These are phyloP conservation scores for Septoria petroselini DNA, from an alignment of 2,329 filamentous ascomycete genomes.

Conservation along the genomic window DNA sequence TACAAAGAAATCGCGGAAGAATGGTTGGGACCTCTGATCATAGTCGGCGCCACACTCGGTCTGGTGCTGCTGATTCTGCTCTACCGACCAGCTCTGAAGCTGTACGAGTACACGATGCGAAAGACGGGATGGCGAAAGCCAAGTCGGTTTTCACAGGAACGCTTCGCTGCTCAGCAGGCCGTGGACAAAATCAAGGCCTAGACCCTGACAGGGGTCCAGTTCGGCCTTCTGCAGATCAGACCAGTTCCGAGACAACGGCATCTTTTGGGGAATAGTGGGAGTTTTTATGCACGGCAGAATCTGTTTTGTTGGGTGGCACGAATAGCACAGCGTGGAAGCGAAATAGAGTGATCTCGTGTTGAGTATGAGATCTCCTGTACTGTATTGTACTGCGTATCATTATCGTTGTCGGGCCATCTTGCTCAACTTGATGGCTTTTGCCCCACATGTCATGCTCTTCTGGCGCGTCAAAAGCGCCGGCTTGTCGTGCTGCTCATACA, in stretches of 20 bases:
- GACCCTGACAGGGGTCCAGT: background rate
- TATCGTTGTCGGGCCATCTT: no score
- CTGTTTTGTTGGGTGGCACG: slow-evolving; percentile 3
- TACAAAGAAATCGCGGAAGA: slow-evolving; percentile 24
- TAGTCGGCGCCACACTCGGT: slow-evolving; percentile 13
- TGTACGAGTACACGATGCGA: slow-evolving; percentile 3
- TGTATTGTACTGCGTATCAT: no score
- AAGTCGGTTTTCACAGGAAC: slow-evolving; percentile 12
- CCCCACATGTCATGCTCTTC: no score
- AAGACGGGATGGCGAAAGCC: background rate
- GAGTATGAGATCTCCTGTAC: no score
- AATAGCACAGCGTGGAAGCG: slow-evolving; percentile 6
- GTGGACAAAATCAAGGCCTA: slow-evolving; percentile 5
- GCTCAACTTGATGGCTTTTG: no score
- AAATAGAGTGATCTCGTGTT: background rate
- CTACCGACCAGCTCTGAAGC: slow-evolving; percentile 10
- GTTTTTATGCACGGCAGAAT: background rate
- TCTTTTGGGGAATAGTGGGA: background rate
- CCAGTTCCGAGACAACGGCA: no score
- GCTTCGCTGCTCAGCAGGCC: slow-evolving; percentile 1
- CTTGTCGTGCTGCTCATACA: no score
- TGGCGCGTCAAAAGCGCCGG: no score
- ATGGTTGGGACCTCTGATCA: slow-evolving; percentile 23
- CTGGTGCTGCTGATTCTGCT: slow-evolving; percentile 20
- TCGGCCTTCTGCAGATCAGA: background rate